Evolutionary conservation across 1,284 basidiomycete species (phyloP).

Genomic region (Ceraceosorus guamensis): DNA sequence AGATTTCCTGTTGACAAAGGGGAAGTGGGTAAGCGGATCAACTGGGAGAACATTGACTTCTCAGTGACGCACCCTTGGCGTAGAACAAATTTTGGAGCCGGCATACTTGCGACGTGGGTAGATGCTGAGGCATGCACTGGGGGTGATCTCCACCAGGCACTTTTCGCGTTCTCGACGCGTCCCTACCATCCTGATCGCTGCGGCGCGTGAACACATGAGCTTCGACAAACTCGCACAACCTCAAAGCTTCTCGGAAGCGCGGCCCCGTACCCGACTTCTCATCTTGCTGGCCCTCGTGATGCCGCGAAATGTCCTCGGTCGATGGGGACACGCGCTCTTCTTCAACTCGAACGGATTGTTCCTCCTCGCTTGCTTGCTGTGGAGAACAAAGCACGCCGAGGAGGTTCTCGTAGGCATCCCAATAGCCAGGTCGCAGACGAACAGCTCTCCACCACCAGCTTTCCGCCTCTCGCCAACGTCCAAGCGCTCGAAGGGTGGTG

Average conservation of each 20-base stretch:
- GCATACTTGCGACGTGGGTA: slow-evolving; percentile 49
- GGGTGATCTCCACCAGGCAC: slow-evolving; percentile 9
- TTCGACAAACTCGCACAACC: slow-evolving; percentile 48
- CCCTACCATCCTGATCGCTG: neutral
- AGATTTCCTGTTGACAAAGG: slow-evolving; percentile 53
- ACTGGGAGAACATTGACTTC: slow-evolving; percentile 48
- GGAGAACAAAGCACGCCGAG: slow-evolving; percentile 51
- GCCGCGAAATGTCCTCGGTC: neutral
- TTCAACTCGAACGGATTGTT: neutral
- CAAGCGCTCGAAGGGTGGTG: slow-evolving; percentile 52
- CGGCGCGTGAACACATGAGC: slow-evolving; percentile 21
- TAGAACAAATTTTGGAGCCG: slow-evolving; percentile 53
- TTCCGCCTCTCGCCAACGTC: slow-evolving; percentile 50
- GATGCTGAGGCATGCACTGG: slow-evolving; percentile 20
- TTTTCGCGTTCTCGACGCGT: neutral
- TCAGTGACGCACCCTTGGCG: slow-evolving; percentile 45
- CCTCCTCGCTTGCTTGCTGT: slow-evolving; percentile 4
- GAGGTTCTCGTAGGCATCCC: slow-evolving; percentile 52
- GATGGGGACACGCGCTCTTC: neutral
- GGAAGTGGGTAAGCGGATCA: slow-evolving; percentile 52
- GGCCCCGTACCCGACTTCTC: slow-evolving; percentile 12
- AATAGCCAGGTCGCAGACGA: slow-evolving; percentile 51
- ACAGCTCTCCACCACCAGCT: slow-evolving; percentile 54
- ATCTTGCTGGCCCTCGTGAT: neutral
- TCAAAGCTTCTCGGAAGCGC: slow-evolving; percentile 48